Evolutionary conservation across 1,284 basidiomycete genomes (phyloP), one percentile per base, ranked within the genome.

Genomic region (Xanthoconium separans): DNA sequence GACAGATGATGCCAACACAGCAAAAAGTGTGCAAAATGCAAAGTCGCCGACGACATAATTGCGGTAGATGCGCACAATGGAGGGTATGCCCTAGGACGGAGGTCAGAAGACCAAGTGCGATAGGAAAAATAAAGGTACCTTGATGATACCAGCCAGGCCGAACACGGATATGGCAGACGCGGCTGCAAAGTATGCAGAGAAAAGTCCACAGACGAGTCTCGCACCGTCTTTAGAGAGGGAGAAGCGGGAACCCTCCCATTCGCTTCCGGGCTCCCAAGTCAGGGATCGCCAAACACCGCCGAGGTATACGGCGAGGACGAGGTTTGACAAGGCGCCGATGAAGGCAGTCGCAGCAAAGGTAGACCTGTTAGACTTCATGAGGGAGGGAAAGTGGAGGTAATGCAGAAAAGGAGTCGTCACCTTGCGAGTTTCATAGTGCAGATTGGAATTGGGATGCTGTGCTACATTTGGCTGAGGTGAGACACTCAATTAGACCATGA

Each of bases 1-100:
- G 5, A 76, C 78, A 62, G 85, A 87, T 6, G 81, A 78, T 44
- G 79, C 77, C 36, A 81, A 52, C 24, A 79, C 66, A 8, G 85
- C 80, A 31, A 79, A 77, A 50, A 86, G 70, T 2, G 81, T 76
- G 65, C 80, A 82, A 68, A 86, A 84, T 2, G 79, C 77, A 61
- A 89, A 82, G 70, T 90, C 87, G 48, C 83, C 87, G 59, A 89
- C 82, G 47, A 85, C 83, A 59, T 85, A 89, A 70, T 89, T 87
- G 59, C 88, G 78, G 68, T 82, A 83, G 58, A 84, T 79, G 53
- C 84, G 82, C 43, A 86, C 75, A 53, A 79, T 78, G 10, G 77
- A 70, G 6, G 80, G 73, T 52, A 77, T 76, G 60, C 74, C 76
- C 85, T 87, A 27, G 27, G 40, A 33, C 52, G 34, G 33, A 27